Conservation (phyloP, 768 basidiomycete species). For the Rhizopogon vesiculosus region DNA sequence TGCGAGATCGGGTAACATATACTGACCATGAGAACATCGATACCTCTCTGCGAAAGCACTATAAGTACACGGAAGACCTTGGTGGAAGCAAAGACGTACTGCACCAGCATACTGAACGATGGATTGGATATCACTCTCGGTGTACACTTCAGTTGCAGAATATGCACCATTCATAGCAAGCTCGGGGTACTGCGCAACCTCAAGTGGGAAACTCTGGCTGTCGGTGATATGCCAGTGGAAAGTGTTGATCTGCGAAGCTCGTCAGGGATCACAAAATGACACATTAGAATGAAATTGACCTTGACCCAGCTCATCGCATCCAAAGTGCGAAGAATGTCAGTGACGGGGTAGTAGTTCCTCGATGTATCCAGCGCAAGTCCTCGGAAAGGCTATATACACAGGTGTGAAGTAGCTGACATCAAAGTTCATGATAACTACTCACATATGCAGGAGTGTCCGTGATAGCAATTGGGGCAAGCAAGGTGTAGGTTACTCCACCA, state of each 20-base stretch:
- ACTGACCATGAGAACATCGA: conserved; percentile 58
- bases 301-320: conserved; percentile 54
- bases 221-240: conserved; percentile 88
- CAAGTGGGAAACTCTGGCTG: conserved; percentile 76
- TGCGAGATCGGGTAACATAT: too few species aligned
- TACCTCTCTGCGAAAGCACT: conserved; percentile 46
- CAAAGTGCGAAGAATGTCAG: conserved; percentile 37
- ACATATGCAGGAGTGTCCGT: conserved; percentile 46
- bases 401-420: background rate
- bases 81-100: conserved; percentile 35
- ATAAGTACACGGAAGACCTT: background rate
- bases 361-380: conserved; percentile 44
- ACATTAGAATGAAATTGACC: conserved; percentile 12
- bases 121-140: conserved; percentile 46
- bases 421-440: conserved; percentile 6
- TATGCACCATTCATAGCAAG: conserved; percentile 68
- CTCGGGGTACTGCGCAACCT: conserved; percentile 54
- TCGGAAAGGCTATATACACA: conserved; percentile 28
- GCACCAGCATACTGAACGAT: conserved; percentile 66
- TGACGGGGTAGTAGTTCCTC: conserved; percentile 37
- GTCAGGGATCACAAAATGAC: background rate
- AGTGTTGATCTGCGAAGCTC: conserved; percentile 49
- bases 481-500: conserved; percentile 28
- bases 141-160: conserved; percentile 49
- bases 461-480: conserved; percentile 37